phyloP scores from a whole-genome alignment of 2,329 filamentous ascomycete species.

The Neopestalotiopsis sp. region DNA sequence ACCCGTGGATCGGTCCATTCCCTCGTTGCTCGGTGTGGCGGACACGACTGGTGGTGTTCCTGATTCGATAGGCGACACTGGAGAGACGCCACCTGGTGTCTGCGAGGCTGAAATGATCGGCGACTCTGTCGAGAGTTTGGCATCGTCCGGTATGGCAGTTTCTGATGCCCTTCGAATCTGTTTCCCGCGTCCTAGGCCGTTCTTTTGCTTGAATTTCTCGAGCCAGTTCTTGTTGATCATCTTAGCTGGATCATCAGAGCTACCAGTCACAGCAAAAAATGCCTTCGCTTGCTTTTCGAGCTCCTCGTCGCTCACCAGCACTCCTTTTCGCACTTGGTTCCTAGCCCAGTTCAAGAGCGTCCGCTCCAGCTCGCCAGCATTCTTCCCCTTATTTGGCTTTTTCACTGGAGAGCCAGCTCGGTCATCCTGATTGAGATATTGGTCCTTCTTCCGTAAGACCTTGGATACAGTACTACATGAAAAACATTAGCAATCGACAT shows the following conservation, averaged over 20 bases:
- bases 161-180: slow-evolving; percentile 65
- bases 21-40: slow-evolving; percentile 72
- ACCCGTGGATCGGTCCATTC: slow-evolving; percentile 63
- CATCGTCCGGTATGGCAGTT: slow-evolving; percentile 74
- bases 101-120: slow-evolving; percentile 62
- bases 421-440: slow-evolving; percentile 85
- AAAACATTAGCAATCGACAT: slow-evolving; percentile 28
- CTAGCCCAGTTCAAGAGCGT: slow-evolving; percentile 86
- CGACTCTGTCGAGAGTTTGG: slow-evolving; percentile 60
- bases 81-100: slow-evolving; percentile 72
- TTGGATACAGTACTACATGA: slow-evolving; percentile 91
- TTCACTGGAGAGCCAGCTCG: slow-evolving; percentile 81
- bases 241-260: slow-evolving; percentile 74
- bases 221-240: slow-evolving; percentile 80
- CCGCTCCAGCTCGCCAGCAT: slow-evolving; percentile 81
- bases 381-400: slow-evolving; percentile 75
- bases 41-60: slow-evolving; percentile 74
- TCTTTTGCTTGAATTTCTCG: slow-evolving; percentile 94
- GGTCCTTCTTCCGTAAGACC: slow-evolving; percentile 91
- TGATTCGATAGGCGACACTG: slow-evolving; percentile 72
- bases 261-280: slow-evolving; percentile 73
- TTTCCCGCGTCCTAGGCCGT: slow-evolving; percentile 60
- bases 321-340: slow-evolving; percentile 79
- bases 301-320: slow-evolving; percentile 76
- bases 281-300: slow-evolving; percentile 85